phyloP scores from a whole-genome alignment of 768 basidiomycete genomes.

The Lactarius deliciosus region DNA sequence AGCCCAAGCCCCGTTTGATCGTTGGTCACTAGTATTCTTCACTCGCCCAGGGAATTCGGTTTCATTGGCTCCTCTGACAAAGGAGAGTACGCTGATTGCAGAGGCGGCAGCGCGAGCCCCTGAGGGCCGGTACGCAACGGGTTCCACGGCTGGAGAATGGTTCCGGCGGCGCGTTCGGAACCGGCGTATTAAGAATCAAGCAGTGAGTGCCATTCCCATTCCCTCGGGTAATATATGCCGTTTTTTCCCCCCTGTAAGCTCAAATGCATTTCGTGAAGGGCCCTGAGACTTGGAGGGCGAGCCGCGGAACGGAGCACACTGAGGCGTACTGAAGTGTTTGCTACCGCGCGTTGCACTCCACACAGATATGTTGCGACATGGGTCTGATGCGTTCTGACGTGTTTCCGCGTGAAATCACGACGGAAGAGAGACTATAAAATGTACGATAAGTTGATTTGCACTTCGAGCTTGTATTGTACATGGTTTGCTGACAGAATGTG shows the following conservation, averaged over 20 bases:
- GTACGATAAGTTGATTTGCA: neutral
- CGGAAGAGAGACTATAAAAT: neutral
- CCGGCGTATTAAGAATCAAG: constrained; percentile 29
- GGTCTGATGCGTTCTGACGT: too few relatives aligned
- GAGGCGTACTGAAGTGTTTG: neutral
- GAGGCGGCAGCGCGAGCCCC: constrained; percentile 39
- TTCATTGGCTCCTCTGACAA: constrained; percentile 50
- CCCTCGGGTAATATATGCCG: too few relatives aligned
- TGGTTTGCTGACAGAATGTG: too few relatives aligned
- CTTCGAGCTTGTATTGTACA: neutral
- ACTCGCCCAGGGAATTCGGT: constrained; percentile 58
- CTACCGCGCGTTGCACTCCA: neutral
- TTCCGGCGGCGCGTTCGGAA: constrained; percentile 43
- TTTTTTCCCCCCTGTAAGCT: too few relatives aligned
- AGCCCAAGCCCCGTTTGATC: constrained; percentile 48
- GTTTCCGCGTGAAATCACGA: neutral
- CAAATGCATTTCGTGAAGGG: neutral
- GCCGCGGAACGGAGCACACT: constrained; percentile 24
- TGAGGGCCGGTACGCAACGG: constrained; percentile 38
- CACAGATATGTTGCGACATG: neutral
- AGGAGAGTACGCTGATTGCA: constrained; percentile 52
- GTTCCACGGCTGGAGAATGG: constrained; percentile 44
- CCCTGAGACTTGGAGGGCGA: constrained; percentile 24
- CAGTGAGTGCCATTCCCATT: neutral
- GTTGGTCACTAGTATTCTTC: constrained; percentile 75